Base-by-base conservation (phyloP, 2,329 filamentous ascomycete genomes). In the Neonectria faginata region DNA sequence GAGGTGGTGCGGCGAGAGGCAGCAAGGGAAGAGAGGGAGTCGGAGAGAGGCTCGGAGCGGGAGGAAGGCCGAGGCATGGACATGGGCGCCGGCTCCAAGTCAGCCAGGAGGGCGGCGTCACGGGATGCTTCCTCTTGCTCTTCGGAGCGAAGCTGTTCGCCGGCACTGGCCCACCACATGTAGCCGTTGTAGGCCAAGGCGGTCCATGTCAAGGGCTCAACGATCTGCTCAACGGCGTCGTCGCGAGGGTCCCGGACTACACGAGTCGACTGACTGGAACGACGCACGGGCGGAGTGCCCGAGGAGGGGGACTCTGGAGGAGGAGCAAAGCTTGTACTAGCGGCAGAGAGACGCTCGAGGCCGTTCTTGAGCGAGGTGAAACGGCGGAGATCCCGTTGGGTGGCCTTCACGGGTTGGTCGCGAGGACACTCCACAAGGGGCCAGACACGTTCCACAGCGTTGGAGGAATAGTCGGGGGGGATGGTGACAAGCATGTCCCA, bases 401-500 rank as follows among this genome's bases (percentile, higher is more conserved):
- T 97, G 1, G 96, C 95, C 79, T 91, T 94, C 59, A 98, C 80
- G 14, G 87, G 83, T 41, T 85, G 82, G 5, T 90, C 89, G 57
- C 87, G 84, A 3, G 88, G 85, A 39, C 83, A 86, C 73, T 93
- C 89, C 22, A 97, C 87, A 3, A 86, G 88, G 0, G 95, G 95
- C 90, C 94, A 97, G 18, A 86, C 81, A 70, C 85, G 89, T 69
- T 87, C 84, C 27, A 84, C 82, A 8, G 86, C 86, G 48, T 88
- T 81, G 57, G 86, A 81, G 3, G 87, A 80, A 71, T 90, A 83
- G 6, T 85, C 78, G 1, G 89, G 85, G 0, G 94, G 93, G 74
- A 98, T 86, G 58, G 92, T 93, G 65, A 98, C 90, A 42, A 97
- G 86, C 72, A 97, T 85, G 76, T 99, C 96, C 84, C 94, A 98